A percentile compares a stretch with the other conserved stretches of the same genome.
Conservation (phyloP, 2,329 filamentous ascomycete genomes). For the Chlorencoelia australis region DNA sequence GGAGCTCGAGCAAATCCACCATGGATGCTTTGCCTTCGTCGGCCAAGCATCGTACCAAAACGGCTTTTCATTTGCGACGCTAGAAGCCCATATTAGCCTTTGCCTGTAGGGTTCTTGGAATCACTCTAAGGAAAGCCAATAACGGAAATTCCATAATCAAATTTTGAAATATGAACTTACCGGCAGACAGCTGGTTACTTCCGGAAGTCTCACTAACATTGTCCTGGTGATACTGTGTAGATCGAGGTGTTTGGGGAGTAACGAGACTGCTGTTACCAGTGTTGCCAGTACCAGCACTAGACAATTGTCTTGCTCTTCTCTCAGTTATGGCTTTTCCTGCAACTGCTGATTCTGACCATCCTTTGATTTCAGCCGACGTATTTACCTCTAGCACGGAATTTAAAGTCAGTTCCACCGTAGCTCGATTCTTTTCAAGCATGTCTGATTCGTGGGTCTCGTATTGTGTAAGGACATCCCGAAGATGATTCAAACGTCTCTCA, state of each 20-base stretch:
- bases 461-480: constrained; percentile 85
- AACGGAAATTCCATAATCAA: background rate
- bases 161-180: constrained; percentile 1
- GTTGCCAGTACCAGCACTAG: constrained; percentile 15
- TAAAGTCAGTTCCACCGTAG: constrained; percentile 68
- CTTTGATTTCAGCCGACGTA: constrained; percentile 77
- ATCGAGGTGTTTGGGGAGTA: constrained; percentile 20
- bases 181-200: constrained; percentile 3
- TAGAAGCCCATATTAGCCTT: constrained; percentile 7
- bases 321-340: constrained; percentile 28
- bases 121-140: background rate
- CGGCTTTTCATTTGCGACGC: constrained; percentile 51
- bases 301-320: constrained; percentile 20
- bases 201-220: constrained; percentile 22
- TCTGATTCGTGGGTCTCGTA: constrained; percentile 90
- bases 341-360: constrained; percentile 42
- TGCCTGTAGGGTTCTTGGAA: background rate
- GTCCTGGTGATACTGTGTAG: constrained; percentile 15
- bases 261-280: constrained; percentile 13
- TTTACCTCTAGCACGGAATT: constrained; percentile 77
- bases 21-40: constrained; percentile 57
- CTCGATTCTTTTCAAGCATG: constrained; percentile 65
- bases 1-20: constrained; percentile 43
- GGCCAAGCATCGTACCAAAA: constrained; percentile 59
- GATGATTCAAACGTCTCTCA: constrained; percentile 77